Conservation (phyloP, 768 basidiomycete genomes). For the Rhodotorula toruloides region DNA sequence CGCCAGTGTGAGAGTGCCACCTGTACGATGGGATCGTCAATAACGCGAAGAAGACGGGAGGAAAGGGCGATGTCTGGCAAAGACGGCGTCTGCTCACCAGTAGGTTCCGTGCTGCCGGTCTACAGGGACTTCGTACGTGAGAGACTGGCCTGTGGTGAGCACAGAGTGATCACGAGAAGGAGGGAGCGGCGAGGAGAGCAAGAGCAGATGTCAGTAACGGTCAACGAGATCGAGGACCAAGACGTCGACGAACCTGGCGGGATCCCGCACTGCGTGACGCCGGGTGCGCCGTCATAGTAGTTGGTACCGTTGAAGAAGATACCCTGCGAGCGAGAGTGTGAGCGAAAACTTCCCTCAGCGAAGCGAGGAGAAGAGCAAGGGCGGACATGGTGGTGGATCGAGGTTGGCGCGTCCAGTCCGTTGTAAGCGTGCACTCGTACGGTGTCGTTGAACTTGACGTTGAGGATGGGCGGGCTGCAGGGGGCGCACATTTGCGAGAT, state of each 20-base stretch:
- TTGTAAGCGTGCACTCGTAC: conserved; percentile 64
- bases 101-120: conserved; percentile 30
- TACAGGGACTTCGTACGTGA: conserved; percentile 30
- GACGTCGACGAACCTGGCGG: conserved; percentile 56
- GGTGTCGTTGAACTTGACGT: conserved; percentile 64
- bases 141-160: not conserved
- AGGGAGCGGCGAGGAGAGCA: no score
- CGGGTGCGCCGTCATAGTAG: conserved; percentile 84
- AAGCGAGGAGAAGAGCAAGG: not conserved
- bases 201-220: not conserved
- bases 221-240: not conserved
- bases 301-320: conserved; percentile 83
- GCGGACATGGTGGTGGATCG: conserved; percentile 62
- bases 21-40: conserved; percentile 66
- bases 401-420: conserved; percentile 1
- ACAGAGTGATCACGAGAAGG: no score
- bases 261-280: conserved; percentile 72
- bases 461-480: conserved; percentile 71
- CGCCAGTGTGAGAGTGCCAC: conserved; percentile 33
- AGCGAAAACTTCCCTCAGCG: conserved; percentile 54
- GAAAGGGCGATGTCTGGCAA: not conserved
- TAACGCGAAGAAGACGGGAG: conserved; percentile 54
- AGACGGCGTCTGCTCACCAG: conserved; percentile 17
- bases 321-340: conserved; percentile 49
- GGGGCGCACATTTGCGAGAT: not conserved